A percentile compares a stretch with the other conserved stretches of the same genome.
phyloP scores from a whole-genome alignment of 2,329 filamentous ascomycete species.

The Stagonosporopsis rhizophila region DNA sequence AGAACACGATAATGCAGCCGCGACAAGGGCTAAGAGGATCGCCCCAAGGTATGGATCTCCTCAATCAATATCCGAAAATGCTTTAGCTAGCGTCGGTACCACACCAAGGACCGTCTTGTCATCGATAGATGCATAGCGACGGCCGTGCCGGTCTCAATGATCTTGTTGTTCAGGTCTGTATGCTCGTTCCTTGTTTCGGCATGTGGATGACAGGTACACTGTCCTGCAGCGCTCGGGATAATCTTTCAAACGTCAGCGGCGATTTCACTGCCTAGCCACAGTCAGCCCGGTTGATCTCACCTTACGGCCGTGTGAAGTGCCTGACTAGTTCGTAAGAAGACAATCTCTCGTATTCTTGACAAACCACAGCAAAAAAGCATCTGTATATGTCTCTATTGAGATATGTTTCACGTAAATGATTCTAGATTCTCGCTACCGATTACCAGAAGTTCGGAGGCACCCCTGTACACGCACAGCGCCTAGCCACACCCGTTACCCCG shows the following conservation, averaged over 20 bases:
- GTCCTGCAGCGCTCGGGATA: background rate
- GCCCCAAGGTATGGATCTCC: constrained; percentile 20
- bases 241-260: constrained; percentile 1
- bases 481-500: background rate
- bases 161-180: background rate
- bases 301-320: background rate
- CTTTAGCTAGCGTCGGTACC: constrained; percentile 11
- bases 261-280: background rate
- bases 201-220: constrained; percentile 6
- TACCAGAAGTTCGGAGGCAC: constrained; percentile 9
- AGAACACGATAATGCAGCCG: background rate
- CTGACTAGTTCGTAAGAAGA: background rate
- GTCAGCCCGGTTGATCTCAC: constrained; percentile 1
- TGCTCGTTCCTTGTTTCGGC: background rate
- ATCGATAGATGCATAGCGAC: background rate
- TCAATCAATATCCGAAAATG: constrained; percentile 19
- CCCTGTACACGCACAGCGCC: constrained; percentile 4
- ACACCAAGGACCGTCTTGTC: constrained; percentile 7
- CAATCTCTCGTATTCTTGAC: background rate
- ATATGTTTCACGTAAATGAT: constrained; percentile 11
- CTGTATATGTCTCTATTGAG: constrained; percentile 2
- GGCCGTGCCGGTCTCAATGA: constrained; percentile 1
- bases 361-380: background rate
- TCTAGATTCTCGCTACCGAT: constrained; percentile 12
- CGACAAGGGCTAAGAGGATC: background rate